These are phyloP conservation scores for Melampsora americana DNA, from an alignment of 1,284 basidiomycete species.

Conservation along the genomic window DNA sequence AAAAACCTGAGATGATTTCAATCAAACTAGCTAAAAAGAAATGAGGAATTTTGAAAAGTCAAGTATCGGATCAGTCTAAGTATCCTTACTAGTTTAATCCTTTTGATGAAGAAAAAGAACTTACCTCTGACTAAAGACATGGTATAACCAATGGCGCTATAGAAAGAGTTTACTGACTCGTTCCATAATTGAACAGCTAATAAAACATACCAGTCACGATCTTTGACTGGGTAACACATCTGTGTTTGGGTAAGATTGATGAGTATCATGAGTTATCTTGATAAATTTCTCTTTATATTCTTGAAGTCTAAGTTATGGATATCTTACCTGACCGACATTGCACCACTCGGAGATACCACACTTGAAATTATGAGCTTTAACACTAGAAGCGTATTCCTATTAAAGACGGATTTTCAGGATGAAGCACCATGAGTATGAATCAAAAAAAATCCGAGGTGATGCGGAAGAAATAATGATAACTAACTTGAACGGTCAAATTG, in stretches of 20 bases:
- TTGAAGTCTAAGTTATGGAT: background rate
- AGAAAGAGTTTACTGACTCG: conserved; percentile 23
- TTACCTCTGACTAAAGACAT: conserved; percentile 39
- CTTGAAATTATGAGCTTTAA: conserved; percentile 28
- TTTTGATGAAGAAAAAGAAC: background rate
- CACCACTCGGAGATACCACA: conserved; percentile 40
- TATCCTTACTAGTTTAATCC: background rate
- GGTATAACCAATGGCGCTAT: conserved; percentile 23
- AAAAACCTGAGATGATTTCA: conserved; percentile 13
- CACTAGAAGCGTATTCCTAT: conserved; percentile 25
- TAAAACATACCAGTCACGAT: conserved; percentile 37
- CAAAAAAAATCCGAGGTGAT: background rate
- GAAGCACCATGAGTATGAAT: background rate
- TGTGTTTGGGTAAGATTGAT: background rate
- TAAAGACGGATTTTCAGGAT: background rate
- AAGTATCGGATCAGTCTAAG: background rate
- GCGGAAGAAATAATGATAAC: background rate
- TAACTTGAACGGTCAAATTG: conserved; percentile 32
- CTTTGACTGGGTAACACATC: conserved; percentile 37
- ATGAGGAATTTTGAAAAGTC: background rate
- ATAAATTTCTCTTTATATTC: background rate
- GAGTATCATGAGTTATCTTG: background rate
- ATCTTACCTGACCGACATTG: conserved; percentile 33
- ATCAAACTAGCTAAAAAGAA: conserved; percentile 24
- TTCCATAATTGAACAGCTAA: conserved; percentile 39